These are phyloP conservation scores for Yarrowia sp. DNA, from an alignment of 805 yeast genomes.

Conservation along the genomic window DNA sequence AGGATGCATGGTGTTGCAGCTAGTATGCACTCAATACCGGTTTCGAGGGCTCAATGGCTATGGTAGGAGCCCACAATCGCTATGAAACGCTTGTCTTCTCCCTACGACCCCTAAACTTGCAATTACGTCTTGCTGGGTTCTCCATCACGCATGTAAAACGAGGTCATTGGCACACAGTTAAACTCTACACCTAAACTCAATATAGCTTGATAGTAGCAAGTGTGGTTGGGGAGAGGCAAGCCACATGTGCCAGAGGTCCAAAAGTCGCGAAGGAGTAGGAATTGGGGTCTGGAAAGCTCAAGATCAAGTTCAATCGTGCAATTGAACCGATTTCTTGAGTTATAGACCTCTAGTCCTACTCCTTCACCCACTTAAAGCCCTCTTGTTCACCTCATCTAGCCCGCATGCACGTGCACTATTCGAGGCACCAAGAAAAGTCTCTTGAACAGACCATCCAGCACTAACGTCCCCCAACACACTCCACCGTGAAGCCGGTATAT, in stretches of 20 bases:
- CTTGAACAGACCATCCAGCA: not conserved
- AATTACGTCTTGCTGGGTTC: slow-evolving; percentile 10
- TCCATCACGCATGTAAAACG: not conserved
- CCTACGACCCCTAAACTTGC: not conserved
- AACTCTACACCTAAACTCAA: slow-evolving; percentile 11
- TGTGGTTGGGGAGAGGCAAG: slow-evolving; percentile 9
- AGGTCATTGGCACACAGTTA: slow-evolving; percentile 16
- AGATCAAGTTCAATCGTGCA: not conserved
- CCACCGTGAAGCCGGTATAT: not conserved
- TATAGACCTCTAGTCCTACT: too few species aligned
- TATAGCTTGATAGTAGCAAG: slow-evolving; percentile 26
- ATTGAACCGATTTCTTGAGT: not conserved
- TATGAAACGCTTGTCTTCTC: not conserved
- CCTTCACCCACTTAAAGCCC: not conserved
- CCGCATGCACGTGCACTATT: slow-evolving; percentile 35
- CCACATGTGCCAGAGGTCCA: not conserved
- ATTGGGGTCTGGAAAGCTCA: not conserved
- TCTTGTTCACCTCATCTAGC: slow-evolving; percentile 12
- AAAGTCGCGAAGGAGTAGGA: not conserved
- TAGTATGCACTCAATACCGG: not conserved
- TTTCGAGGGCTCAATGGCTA: not conserved
- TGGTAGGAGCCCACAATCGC: not conserved
- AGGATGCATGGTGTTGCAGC: not conserved
- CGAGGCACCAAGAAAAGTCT: slow-evolving; percentile 27
- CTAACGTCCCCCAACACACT: not conserved